A percentile compares a stretch with the other conserved stretches of the same genome.
phyloP scores from a whole-genome alignment of 1,139 yeast genomes.

The Hansenula sp. region DNA sequence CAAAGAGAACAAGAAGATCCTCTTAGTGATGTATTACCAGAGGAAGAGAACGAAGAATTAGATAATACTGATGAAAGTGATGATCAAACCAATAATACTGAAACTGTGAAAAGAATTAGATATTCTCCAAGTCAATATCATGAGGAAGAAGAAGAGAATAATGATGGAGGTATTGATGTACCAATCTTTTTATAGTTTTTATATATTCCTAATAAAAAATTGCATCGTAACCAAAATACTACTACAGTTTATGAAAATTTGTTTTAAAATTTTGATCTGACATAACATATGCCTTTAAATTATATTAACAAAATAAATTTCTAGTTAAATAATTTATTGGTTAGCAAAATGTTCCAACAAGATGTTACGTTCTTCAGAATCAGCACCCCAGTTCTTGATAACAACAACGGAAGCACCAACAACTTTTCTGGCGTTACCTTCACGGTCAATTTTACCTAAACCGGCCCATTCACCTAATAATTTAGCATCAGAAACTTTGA shows the following conservation, averaged over 20 bases:
- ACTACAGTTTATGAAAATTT: not conserved
- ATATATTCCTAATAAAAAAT: not conserved
- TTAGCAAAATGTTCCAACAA: constrained; percentile 95
- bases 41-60: constrained; percentile 6
- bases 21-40: constrained; percentile 19
- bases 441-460: constrained; percentile 99
- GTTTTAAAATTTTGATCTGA: not conserved
- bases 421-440: constrained; percentile 99
- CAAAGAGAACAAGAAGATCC: constrained; percentile 37
- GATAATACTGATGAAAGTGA: not conserved
- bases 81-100: not conserved
- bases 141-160: constrained; percentile 7
- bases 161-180: constrained; percentile 21
- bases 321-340: constrained; percentile 14
- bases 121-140: not conserved
- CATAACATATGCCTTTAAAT: not conserved
- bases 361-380: constrained; percentile 96
- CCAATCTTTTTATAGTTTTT: constrained; percentile 26
- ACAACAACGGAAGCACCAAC: constrained; percentile 99
- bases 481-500: constrained; percentile 99
- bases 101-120: not conserved
- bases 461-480: constrained; percentile 99
- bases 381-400: constrained; percentile 99
- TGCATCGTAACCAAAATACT: not conserved
- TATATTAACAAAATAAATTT: not conserved